Evolutionary conservation across 371 early-diverging fungal genomes (phyloP).

Genomic region (Syncephalastrum contaminatum): DNA sequence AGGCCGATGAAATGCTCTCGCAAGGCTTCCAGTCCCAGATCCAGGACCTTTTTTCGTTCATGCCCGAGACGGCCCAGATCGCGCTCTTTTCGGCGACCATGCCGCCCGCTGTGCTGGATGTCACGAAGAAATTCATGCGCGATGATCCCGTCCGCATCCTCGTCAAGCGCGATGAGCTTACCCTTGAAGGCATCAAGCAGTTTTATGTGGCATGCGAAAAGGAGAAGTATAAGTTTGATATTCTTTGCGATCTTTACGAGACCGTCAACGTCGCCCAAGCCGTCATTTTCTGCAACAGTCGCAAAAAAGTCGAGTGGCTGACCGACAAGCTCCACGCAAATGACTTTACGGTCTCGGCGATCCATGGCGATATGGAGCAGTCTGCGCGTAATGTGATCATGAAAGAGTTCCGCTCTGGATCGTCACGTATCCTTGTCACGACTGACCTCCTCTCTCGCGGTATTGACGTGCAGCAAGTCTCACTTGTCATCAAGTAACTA

Average conservation of each 20-base stretch:
- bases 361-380: constrained; percentile 97
- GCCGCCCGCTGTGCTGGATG: constrained; percentile 87
- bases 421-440: constrained; percentile 94
- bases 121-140: constrained; percentile 89
- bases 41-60: constrained; percentile 83
- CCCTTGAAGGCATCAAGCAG: constrained; percentile 93
- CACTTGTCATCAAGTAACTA: constrained; percentile 77
- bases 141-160: constrained; percentile 86
- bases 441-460: constrained; percentile 99
- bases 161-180: constrained; percentile 95
- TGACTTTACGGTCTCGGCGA: constrained; percentile 91
- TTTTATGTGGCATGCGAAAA: constrained; percentile 90
- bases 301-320: constrained; percentile 90
- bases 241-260: constrained; percentile 89
- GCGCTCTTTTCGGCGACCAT: constrained; percentile 93
- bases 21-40: constrained; percentile 95
- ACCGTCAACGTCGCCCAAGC: constrained; percentile 92
- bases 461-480: constrained; percentile 99
- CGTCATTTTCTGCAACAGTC: constrained; percentile 95
- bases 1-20: constrained; percentile 96
- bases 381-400: constrained; percentile 95
- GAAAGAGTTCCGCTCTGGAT: constrained; percentile 95
- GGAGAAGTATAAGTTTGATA: constrained; percentile 89
- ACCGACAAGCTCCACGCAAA: constrained; percentile 78
- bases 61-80: constrained; percentile 84